Base-by-base conservation (phyloP, 148 eudicot genomes). In the Diospyros lotus region DNA sequence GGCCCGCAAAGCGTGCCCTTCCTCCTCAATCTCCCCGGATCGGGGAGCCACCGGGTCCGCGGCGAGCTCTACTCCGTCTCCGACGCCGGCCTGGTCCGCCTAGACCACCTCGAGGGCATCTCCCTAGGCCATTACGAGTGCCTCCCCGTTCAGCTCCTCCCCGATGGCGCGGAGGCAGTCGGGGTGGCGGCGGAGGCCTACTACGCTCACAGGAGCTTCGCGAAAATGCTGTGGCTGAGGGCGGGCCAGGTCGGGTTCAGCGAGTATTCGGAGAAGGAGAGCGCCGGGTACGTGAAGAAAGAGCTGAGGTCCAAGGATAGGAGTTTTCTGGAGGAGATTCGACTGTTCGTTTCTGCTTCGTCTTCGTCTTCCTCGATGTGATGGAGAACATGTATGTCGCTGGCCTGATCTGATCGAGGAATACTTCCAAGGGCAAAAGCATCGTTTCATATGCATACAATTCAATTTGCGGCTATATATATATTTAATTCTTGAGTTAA, bases 1-100 rank as follows among this genome's bases (percentile, higher is more conserved):
- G 97, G 97, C 0, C 97, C 97, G 60, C 59, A 85, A 62, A 82
- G 89, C 1, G 81, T 91, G 70, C 97, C 97, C 56, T 91, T 89
- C 82, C 76, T 91, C 18, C 85, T 91, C 80, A 80, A 89, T 83
- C 70, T 73, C 17, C 87, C 87, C 42, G 90, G 89, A 6, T 77
- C 86, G 39, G 92, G 87, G 9, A 75, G 87, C n/a, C 80, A 81
- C 12, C 82, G 84, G 13, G 85, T 91, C 64, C 50, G 17, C 43
- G 97, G 97, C 12, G 97, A 91, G 81, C 79, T 91, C 0, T 91
- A 91, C 78, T 72, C 84, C 2, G 97, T 89, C 0, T 83, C 97
- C 40, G 77, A 53, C 42, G 76, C 15, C 58, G 97, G 78, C 0
- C 62, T 83, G 60, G 69, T 51, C 64, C 84, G 79, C 12, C 75